Conservation (phyloP, 78 protist species). For the Emiliania huxleyi region DNA sequence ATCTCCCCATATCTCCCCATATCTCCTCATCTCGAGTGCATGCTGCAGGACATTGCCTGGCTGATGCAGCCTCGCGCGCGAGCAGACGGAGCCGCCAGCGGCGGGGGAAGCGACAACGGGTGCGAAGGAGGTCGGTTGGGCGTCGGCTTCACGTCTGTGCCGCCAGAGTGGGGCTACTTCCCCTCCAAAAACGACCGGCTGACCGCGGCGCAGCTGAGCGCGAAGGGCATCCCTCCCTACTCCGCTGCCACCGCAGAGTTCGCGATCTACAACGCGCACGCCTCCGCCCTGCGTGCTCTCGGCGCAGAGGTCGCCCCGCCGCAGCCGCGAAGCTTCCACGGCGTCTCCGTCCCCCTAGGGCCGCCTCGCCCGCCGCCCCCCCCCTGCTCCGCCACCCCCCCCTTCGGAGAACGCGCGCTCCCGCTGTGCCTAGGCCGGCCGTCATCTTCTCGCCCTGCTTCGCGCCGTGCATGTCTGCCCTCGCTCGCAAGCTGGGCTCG, state of each 20-base stretch:
- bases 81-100: too few relatives aligned
- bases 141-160: constrained; percentile 30
- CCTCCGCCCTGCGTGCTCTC: neutral
- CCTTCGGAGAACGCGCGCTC: too few relatives aligned
- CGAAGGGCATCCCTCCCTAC: neutral
- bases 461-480: neutral
- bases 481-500: neutral
- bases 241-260: neutral
- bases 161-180: neutral
- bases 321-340: neutral
- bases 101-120: too few relatives aligned
- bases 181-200: neutral
- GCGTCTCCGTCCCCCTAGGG: neutral
- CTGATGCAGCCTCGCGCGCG: too few relatives aligned
- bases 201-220: neutral
- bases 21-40: too few relatives aligned
- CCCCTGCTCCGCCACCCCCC: too few relatives aligned
- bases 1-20: too few relatives aligned
- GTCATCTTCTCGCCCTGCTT: neutral
- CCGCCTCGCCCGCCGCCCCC: too few relatives aligned
- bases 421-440: too few relatives aligned
- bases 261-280: neutral
- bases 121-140: too few relatives aligned
- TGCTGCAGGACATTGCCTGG: too few relatives aligned
- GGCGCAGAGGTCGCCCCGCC: neutral